Conservation (phyloP, 2,329 filamentous ascomycete genomes). For the Xylariaceae sp. region DNA sequence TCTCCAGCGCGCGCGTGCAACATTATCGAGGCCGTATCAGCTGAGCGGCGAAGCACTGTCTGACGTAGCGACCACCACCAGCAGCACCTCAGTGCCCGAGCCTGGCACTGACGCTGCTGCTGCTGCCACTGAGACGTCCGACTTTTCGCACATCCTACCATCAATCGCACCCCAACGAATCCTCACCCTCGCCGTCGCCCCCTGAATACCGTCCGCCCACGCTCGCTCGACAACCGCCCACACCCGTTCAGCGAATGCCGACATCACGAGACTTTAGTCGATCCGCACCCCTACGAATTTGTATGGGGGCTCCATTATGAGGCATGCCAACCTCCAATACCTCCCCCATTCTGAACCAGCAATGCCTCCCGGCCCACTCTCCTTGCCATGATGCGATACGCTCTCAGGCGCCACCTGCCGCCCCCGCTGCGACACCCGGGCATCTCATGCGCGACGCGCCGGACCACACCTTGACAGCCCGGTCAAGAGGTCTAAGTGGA, state of each 20-base stretch:
- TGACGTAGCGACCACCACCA: conserved; percentile 17
- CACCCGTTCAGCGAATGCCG: conserved; percentile 18
- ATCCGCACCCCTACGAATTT: conserved; percentile 19
- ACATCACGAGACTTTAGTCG: conserved; percentile 20
- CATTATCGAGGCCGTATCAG: conserved; percentile 6
- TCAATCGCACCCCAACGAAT: conserved; percentile 5
- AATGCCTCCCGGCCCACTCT: conserved; percentile 13
- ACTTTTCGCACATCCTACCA: neutral
- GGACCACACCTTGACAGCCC: conserved; percentile 8
- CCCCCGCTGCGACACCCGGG: conserved; percentile 1
- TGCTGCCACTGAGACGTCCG: neutral
- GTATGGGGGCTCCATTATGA: conserved; percentile 22
- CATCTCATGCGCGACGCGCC: conserved; percentile 2
- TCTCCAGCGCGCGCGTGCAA: no score
- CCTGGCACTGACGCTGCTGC: neutral
- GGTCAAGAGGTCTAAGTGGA: no score
- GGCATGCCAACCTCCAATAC: conserved; percentile 24
- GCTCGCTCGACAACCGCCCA: neutral
- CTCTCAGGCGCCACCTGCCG: neutral
- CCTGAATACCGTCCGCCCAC: neutral
- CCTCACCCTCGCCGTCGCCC: conserved; percentile 1
- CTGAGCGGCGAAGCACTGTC: conserved; percentile 6
- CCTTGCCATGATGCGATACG: conserved; percentile 4
- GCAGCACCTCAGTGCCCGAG: conserved; percentile 1
- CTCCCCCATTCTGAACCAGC: conserved; percentile 15